Conservation (phyloP, 176 grass and related monocot genomes). For the Dactylis glomerata region DNA sequence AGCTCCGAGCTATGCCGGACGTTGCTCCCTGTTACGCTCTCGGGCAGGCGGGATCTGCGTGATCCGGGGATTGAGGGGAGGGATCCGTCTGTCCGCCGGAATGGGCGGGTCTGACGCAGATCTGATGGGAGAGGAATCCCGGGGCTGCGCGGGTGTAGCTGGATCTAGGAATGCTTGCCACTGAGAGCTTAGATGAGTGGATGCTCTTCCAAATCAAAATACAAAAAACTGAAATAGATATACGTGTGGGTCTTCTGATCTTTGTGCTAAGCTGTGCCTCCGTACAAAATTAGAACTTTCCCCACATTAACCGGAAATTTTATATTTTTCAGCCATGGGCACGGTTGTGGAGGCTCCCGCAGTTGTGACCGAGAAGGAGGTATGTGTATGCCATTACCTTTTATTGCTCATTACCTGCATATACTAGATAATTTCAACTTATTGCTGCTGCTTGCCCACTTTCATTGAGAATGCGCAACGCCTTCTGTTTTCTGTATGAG, state of each 20-base stretch:
- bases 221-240: not conserved
- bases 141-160: not conserved
- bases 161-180: constrained; percentile 20
- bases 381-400: not conserved
- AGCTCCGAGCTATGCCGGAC: no score
- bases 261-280: no score
- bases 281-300: not conserved
- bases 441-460: not conserved
- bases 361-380: constrained; percentile 22
- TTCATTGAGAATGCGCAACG: constrained; percentile 1
- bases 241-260: not conserved
- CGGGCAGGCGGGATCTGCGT: constrained; percentile 4
- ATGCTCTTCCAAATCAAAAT: not conserved
- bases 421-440: not conserved
- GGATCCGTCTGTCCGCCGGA: not conserved
- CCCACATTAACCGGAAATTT: not conserved
- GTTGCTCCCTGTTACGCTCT: no score
- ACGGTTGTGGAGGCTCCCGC: constrained; percentile 46
- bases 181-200: not conserved
- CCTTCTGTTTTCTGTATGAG: not conserved
- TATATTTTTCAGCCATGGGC: constrained; percentile 40
- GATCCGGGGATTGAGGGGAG: not conserved
- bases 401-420: not conserved
- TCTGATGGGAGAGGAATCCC: not conserved
- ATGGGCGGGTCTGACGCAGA: constrained; percentile 9